Base-by-base conservation (phyloP, 108 stramenopile genomes). In the Nitzschia putrida region DNA sequence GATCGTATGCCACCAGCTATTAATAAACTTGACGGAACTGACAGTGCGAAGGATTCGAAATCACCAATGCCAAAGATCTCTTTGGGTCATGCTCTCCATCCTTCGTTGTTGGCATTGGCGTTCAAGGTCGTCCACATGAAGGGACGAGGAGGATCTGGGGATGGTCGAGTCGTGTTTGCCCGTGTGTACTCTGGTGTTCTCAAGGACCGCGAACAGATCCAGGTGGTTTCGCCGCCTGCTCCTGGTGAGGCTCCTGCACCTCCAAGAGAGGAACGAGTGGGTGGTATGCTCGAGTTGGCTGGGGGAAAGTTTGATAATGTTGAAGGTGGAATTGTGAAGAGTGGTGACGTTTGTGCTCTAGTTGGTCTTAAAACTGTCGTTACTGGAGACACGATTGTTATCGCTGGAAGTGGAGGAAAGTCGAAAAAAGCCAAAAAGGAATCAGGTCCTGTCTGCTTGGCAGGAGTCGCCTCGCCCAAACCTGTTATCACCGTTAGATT, bases 51-150 rank as follows among this genome's bases (percentile, higher is more conserved):
- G 18, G 40, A 52, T n/a, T 54, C 34, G 1, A 56, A 40, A 20
- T 49, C 47, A 18, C 18, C 47, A 4, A 3, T 18, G 47, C 47
- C 42, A 24, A 57, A 18, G 40, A 78, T 87, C 11, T 69, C 74
- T 11, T 52, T 91, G 21, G 91, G 91, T 1, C 90, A 93, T 80
- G 90, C 91, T 3, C 64, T 91, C 12, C 79, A 93, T 67, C 77
- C 85, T 44, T 80, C 80, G 26, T 76, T 89, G 3, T 68, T 95
- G 14, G 94, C 94, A 8, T 72, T 91, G 18, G 94, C 90, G 8
- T 95, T 95, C 77, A 95, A 95, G 74, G 94, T 95, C 5, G 76
- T 93, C 41, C 94, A 95, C 55, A 90, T 95, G 88, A 91, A 91
- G 69, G 88, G 90, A 8, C 72, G 89, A 47, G 92, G 92, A 41